Evolutionary conservation across 164 flowering plant genomes (phyloP).

Genomic region (Stephania cephalantha): DNA sequence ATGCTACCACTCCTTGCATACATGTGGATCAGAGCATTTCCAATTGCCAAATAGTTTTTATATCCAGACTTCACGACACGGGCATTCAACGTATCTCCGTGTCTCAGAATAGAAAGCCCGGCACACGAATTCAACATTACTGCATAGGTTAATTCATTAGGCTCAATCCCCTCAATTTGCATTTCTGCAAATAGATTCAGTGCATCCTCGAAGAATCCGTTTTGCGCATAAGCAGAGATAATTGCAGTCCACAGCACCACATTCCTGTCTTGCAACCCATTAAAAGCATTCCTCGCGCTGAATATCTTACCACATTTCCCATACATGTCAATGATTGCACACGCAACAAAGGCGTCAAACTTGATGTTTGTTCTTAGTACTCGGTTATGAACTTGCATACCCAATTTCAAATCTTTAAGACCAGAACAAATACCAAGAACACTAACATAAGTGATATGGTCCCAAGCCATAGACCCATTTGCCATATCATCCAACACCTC

Average conservation of each 20-base stretch:
- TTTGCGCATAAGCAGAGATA: slow-evolving; percentile 52
- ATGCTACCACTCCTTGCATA: slow-evolving; percentile 53
- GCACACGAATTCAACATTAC: slow-evolving; percentile 60
- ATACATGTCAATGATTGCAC: slow-evolving; percentile 64
- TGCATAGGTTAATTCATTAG: slow-evolving; percentile 63
- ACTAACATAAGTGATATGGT: slow-evolving; percentile 37
- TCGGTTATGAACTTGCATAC: slow-evolving; percentile 42
- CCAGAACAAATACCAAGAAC: slow-evolving; percentile 43
- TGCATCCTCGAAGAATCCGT: slow-evolving; percentile 60
- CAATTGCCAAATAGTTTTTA: slow-evolving; percentile 34
- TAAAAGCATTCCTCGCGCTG: slow-evolving; percentile 41
- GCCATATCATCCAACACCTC: slow-evolving; percentile 36
- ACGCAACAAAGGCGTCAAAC: slow-evolving; percentile 30
- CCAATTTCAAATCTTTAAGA: slow-evolving; percentile 42
- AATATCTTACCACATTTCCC: slow-evolving; percentile 57
- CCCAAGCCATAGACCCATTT: slow-evolving; percentile 35
- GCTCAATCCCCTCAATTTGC: slow-evolving; percentile 33
- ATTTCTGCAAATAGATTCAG: slow-evolving; percentile 38
- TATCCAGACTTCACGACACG: slow-evolving; percentile 43
- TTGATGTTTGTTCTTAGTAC: slow-evolving; percentile 31
- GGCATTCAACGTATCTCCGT: slow-evolving; percentile 47
- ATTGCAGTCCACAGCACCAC: slow-evolving; percentile 66
- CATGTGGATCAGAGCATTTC: slow-evolving; percentile 68
- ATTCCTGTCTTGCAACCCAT: slow-evolving; percentile 25
- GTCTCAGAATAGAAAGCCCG: slow-evolving; percentile 43